phyloP scores from a whole-genome alignment of 2,329 filamentous ascomycete genomes.

The Tolypocladium amazonense region DNA sequence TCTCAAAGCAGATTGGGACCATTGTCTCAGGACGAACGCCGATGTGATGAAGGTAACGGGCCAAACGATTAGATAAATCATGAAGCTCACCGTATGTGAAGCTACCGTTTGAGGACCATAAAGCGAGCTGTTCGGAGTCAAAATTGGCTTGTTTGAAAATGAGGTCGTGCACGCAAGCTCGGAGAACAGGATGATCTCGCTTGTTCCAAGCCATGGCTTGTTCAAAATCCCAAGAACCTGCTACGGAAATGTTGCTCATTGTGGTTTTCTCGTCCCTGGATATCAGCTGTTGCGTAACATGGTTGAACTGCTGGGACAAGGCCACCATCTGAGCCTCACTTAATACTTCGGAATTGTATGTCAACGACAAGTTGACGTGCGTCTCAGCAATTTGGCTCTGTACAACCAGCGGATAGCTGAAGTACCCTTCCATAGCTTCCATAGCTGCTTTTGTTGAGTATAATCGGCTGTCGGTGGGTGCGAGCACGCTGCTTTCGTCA shows the following conservation, averaged over 20 bases:
- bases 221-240: not conserved
- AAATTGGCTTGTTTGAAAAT: not conserved
- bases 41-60: not conserved
- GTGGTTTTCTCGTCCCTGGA: not conserved
- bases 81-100: conserved; percentile 27
- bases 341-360: not conserved
- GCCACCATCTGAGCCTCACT: not conserved
- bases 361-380: not conserved
- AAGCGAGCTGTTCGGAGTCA: not conserved
- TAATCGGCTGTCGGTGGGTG: not conserved
- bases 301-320: not conserved
- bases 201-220: not conserved
- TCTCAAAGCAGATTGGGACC: not conserved
- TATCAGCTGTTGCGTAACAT: conserved; percentile 1
- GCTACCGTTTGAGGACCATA: conserved; percentile 28
- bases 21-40: conserved; percentile 8
- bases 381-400: not conserved
- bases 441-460: not conserved
- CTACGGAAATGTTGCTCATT: not conserved
- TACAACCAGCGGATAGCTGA: not conserved
- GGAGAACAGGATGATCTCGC: not conserved
- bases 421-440: conserved; percentile 2
- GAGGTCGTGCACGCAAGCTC: not conserved
- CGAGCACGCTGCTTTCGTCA: no score
- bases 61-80: not conserved